These are phyloP conservation scores for Neoconidiobolus thromboides DNA, from an alignment of 371 early-diverging fungal species.

Conservation along the genomic window DNA sequence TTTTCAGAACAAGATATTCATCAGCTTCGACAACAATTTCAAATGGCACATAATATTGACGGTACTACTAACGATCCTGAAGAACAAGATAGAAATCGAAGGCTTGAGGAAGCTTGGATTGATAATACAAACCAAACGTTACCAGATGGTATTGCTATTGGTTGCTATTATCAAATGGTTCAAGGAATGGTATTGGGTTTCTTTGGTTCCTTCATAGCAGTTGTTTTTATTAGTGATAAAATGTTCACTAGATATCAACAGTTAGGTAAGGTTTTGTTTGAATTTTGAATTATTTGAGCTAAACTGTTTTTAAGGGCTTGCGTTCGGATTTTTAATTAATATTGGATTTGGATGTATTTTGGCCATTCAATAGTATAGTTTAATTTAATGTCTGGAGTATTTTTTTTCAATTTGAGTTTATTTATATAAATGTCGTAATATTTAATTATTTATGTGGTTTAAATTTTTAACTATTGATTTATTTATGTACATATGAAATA, in stretches of 20 bases:
- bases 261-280: conserved; percentile 21
- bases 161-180: conserved; percentile 40
- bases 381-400: no score
- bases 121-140: conserved; percentile 34
- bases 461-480: no score
- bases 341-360: no score
- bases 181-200: conserved; percentile 42
- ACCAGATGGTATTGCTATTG: conserved; percentile 32
- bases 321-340: no score
- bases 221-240: conserved; percentile 47
- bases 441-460: no score
- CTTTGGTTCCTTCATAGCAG: conserved; percentile 36
- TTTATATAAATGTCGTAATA: no score
- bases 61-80: conserved; percentile 11
- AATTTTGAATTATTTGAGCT: no score
- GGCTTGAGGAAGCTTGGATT: conserved; percentile 50
- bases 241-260: conserved; percentile 43
- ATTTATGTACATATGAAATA: no score
- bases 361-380: no score
- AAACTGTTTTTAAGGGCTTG: no score
- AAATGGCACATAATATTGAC: conserved; percentile 4
- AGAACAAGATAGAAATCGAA: conserved; percentile 19
- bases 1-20: conserved; percentile 46
- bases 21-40: conserved; percentile 36
- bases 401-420: no score